phyloP scores from a whole-genome alignment of 2,329 filamentous ascomycete genomes.

The Plenodomus tracheiphilus region DNA sequence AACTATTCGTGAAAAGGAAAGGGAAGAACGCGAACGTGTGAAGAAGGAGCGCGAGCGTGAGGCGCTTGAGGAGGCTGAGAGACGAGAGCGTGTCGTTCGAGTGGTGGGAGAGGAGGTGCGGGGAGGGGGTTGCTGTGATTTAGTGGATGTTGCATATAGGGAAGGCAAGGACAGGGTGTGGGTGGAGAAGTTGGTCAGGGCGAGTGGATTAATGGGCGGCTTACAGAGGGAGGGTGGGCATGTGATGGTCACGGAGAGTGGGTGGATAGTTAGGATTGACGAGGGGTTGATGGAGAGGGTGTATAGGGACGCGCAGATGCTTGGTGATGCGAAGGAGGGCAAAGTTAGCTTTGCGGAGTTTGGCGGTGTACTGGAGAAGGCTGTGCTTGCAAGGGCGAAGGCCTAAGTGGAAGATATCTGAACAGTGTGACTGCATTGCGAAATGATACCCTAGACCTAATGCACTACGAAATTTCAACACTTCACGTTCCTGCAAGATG shows the following conservation, averaged over 20 bases:
- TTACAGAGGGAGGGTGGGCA: constrained; percentile 27
- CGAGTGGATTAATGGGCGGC: constrained; percentile 44
- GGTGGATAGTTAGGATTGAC: constrained; percentile 49
- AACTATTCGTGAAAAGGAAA: constrained; percentile 46
- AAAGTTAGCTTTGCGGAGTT: constrained; percentile 44
- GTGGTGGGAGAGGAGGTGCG: constrained; percentile 31
- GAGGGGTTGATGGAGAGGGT: constrained; percentile 44
- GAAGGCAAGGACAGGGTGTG: constrained; percentile 49
- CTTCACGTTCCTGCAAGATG: too few species aligned
- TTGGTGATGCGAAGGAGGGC: constrained; percentile 30
- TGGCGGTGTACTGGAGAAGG: constrained; percentile 43
- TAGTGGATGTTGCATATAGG: constrained; percentile 46
- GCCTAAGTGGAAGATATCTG: constrained; percentile 1
- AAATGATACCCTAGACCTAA: constrained; percentile 6
- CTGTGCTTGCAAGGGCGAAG: constrained; percentile 29
- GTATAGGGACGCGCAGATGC: constrained; percentile 42
- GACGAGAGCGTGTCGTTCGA: constrained; percentile 35
- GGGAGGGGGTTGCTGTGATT: constrained; percentile 29
- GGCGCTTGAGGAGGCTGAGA: constrained; percentile 37
- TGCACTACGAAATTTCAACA: background rate
- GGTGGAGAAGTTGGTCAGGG: constrained; percentile 50
- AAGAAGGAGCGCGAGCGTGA: constrained; percentile 45
- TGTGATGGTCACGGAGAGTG: constrained; percentile 48
- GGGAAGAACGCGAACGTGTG: constrained; percentile 45
- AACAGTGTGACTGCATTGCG: background rate